Percentiles rank a stretch among this genome's conserved stretches.
phyloP scores from a whole-genome alignment of 768 basidiomycete species.

The Cystobasidium onofrii region DNA sequence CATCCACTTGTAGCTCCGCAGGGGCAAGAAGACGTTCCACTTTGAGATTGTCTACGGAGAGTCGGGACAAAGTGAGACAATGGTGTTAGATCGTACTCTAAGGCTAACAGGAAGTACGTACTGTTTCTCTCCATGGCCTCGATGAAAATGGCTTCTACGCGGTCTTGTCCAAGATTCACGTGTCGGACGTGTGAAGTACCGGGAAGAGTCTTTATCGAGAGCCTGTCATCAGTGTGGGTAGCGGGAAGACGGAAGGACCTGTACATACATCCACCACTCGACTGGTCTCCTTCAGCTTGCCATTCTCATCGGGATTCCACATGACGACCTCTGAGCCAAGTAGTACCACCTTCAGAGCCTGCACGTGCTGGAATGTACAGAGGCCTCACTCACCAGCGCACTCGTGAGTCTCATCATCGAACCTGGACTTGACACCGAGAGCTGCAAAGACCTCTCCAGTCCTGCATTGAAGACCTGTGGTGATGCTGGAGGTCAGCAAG shows the following conservation, averaged over 20 bases:
- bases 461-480: slow-evolving; percentile 17
- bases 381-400: slow-evolving; percentile 10
- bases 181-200: slow-evolving; percentile 33
- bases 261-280: slow-evolving; percentile 27
- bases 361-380: neutral
- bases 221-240: neutral
- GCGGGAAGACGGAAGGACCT: neutral
- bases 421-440: slow-evolving; percentile 28
- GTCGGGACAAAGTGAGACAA: neutral
- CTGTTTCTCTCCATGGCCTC: slow-evolving; percentile 33
- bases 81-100: too few relatives aligned
- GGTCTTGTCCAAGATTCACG: slow-evolving; percentile 30
- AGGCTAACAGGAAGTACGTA: neutral
- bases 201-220: slow-evolving; percentile 9
- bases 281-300: slow-evolving; percentile 10
- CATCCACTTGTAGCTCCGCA: slow-evolving; percentile 3
- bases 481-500: neutral
- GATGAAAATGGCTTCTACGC: slow-evolving; percentile 35
- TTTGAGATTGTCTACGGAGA: slow-evolving; percentile 27
- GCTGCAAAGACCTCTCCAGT: slow-evolving; percentile 35
- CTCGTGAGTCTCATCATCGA: slow-evolving; percentile 30
- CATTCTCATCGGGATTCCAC: slow-evolving; percentile 22
- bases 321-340: slow-evolving; percentile 33
- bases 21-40: slow-evolving; percentile 26
- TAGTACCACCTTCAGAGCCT: neutral